phyloP scores from a whole-genome alignment of 2,329 filamentous ascomycete species.

The Exserohilum rostratum region DNA sequence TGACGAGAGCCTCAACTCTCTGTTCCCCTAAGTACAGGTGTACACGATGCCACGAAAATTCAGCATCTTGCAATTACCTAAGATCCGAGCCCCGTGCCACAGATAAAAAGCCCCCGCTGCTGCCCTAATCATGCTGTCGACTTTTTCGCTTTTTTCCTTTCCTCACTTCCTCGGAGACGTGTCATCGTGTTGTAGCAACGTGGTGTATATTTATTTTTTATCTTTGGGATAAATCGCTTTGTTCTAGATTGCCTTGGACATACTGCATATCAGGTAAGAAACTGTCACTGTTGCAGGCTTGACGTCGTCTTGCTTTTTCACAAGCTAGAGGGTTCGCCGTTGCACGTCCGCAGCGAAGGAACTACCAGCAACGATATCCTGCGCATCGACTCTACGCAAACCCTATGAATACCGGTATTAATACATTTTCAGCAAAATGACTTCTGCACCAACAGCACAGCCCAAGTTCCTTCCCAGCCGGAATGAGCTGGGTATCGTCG shows the following conservation, averaged over 20 bases:
- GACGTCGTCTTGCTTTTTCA: not conserved
- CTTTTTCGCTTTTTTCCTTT: conserved; percentile 2
- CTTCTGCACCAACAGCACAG: conserved; percentile 62
- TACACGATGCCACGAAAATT: conserved; percentile 35
- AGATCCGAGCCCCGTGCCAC: conserved; percentile 32
- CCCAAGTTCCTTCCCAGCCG: conserved; percentile 80
- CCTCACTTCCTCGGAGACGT: not conserved
- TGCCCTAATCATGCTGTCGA: conserved; percentile 10
- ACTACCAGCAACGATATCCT: conserved; percentile 3
- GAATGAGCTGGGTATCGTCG: conserved; percentile 85
- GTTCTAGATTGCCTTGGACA: not conserved
- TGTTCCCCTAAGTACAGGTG: conserved; percentile 44
- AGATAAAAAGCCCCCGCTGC: conserved; percentile 40
- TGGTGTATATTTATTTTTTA: not conserved
- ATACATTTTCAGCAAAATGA: conserved; percentile 49
- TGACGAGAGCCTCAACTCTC: conserved; percentile 26
- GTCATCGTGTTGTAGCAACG: not conserved
- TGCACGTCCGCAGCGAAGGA: not conserved
- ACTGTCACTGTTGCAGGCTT: not conserved
- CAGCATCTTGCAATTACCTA: conserved; percentile 43
- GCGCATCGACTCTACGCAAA: not conserved
- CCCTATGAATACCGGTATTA: not conserved
- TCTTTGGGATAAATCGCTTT: not conserved
- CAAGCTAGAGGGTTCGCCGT: not conserved
- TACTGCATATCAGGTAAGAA: not conserved